Conservation (phyloP, 2,329 filamentous ascomycete genomes). For the Monosporascus ibericus region DNA sequence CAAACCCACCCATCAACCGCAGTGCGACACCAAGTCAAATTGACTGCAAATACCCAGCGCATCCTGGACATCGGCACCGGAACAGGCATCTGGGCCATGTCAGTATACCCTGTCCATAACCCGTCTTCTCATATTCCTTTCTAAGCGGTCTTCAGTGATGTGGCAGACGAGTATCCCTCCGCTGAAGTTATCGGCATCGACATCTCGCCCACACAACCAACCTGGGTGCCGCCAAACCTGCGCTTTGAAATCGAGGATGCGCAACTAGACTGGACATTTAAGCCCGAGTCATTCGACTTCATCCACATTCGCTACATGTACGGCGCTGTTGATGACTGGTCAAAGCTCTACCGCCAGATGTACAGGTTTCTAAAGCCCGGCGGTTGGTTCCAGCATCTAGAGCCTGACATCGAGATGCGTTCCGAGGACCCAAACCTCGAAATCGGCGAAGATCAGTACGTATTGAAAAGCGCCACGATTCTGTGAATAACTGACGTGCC, state of each 20-base stretch:
- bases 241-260: constrained; percentile 16
- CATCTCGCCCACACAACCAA: constrained; percentile 17
- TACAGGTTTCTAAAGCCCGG: constrained; percentile 9
- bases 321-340: constrained; percentile 16
- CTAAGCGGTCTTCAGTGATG: constrained; percentile 5
- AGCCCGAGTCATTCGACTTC: constrained; percentile 10
- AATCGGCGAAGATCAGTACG: constrained; percentile 1
- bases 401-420: constrained; percentile 5
- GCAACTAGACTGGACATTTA: constrained; percentile 11
- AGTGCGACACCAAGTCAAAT: neutral
- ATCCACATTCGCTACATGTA: constrained; percentile 15
- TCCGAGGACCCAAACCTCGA: constrained; percentile 15
- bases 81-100: constrained; percentile 12
- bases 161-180: constrained; percentile 9
- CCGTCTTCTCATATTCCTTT: too few relatives aligned
- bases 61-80: neutral
- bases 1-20: neutral
- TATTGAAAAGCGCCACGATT: neutral
- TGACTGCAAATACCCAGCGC: neutral
- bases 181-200: constrained; percentile 19
- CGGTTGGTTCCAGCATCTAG: constrained; percentile 12
- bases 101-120: neutral
- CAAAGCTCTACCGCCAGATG: constrained; percentile 10
- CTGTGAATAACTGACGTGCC: neutral
- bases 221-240: constrained; percentile 13